phyloP scores from a whole-genome alignment of 768 basidiomycete species.

The Lactifluus pinguis region DNA sequence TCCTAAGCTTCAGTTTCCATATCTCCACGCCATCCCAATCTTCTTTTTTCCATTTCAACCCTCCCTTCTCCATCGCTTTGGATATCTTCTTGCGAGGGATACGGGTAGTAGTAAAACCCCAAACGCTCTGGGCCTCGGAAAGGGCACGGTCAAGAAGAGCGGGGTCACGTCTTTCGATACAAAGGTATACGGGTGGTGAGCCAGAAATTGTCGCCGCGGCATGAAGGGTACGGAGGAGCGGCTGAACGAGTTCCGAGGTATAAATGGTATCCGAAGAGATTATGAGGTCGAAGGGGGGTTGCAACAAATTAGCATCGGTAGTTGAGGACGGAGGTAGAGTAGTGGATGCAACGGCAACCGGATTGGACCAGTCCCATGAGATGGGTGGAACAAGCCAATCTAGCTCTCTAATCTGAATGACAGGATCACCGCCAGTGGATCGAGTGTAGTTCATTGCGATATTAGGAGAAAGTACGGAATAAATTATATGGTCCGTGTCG shows the following conservation, averaged over 20 bases:
- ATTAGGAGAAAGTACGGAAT: slow-evolving; percentile 55
- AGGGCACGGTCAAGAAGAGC: slow-evolving; percentile 48
- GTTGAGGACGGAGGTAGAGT: slow-evolving; percentile 5
- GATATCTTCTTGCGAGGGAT: slow-evolving; percentile 40
- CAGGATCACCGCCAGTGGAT: slow-evolving; percentile 31
- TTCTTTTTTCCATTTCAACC: slow-evolving; percentile 48
- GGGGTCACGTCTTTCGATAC: slow-evolving; percentile 74
- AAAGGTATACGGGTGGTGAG: slow-evolving; percentile 47
- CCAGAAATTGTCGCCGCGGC: slow-evolving; percentile 36
- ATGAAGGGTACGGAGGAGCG: slow-evolving; percentile 61
- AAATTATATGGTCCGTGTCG: slow-evolving; percentile 37
- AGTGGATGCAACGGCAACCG: slow-evolving; percentile 27
- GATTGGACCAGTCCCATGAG: slow-evolving; percentile 42
- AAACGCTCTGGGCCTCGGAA: slow-evolving; percentile 40
- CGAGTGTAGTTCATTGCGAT: slow-evolving; percentile 38
- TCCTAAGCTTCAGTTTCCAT: slow-evolving; percentile 40
- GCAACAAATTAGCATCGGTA: slow-evolving; percentile 26
- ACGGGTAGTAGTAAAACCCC: slow-evolving; percentile 50
- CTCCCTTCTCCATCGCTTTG: slow-evolving; percentile 50
- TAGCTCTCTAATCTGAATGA: slow-evolving; percentile 51
- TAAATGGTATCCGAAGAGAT: slow-evolving; percentile 82
- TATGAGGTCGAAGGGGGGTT: slow-evolving; percentile 66
- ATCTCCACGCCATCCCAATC: slow-evolving; percentile 57
- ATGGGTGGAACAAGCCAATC: slow-evolving; percentile 59
- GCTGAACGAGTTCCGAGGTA: slow-evolving; percentile 45